Evolutionary conservation across 2,329 filamentous ascomycete species (phyloP).

Genomic region (Penicillium capsulatum): DNA sequence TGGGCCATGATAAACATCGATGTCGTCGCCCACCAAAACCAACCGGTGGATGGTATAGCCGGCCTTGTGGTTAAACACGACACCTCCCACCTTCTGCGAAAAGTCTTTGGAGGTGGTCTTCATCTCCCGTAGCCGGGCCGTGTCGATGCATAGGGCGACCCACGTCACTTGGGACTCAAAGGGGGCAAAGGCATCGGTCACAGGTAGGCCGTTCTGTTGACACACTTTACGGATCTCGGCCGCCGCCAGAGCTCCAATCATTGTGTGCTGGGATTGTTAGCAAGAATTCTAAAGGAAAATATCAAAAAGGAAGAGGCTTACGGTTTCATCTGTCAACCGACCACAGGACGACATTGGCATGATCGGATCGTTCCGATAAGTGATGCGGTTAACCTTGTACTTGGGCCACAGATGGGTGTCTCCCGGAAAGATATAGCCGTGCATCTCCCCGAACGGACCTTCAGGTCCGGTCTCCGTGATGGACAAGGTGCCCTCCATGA

Average conservation of each 20-base stretch:
- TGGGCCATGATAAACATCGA: constrained; percentile 45
- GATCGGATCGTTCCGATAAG: constrained; percentile 48
- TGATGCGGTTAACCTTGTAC: constrained; percentile 47
- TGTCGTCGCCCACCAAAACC: constrained; percentile 48
- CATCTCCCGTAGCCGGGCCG: constrained; percentile 53
- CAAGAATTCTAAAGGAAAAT: background rate
- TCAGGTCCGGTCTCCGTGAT: constrained; percentile 43
- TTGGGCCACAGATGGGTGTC: constrained; percentile 39
- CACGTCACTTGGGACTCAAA: constrained; percentile 50
- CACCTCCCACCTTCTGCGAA: constrained; percentile 40
- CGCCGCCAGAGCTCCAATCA: constrained; percentile 44
- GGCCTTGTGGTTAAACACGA: constrained; percentile 42
- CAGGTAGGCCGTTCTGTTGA: constrained; percentile 39
- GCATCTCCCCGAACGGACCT: constrained; percentile 51
- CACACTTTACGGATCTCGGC: constrained; percentile 42
- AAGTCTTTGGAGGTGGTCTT: constrained; percentile 46
- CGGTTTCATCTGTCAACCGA: constrained; percentile 45
- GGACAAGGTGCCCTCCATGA: constrained; percentile 50
- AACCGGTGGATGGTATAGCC: constrained; percentile 45
- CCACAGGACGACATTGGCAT: constrained; percentile 46
- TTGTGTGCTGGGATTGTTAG: constrained; percentile 25
- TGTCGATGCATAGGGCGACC: constrained; percentile 55
- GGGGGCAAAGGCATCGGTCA: constrained; percentile 44
- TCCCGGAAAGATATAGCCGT: constrained; percentile 45
- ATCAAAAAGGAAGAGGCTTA: constrained; percentile 14